Base-by-base conservation (phyloP, 2,329 filamentous ascomycete genomes). In the Amylocarpus encephaloides region DNA sequence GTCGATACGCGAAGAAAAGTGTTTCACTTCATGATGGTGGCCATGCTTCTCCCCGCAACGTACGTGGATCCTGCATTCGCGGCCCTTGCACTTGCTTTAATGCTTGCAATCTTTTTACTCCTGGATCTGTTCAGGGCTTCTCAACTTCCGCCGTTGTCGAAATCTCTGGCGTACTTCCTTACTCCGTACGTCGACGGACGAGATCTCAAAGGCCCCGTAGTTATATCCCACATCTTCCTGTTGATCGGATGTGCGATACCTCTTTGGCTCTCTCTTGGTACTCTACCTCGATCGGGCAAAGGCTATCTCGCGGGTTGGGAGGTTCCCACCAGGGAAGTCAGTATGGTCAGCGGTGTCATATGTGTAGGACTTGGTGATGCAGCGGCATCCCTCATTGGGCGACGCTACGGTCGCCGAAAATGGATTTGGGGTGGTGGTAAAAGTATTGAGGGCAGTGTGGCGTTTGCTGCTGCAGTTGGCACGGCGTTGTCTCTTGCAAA, bases 351-450 rank as follows among this genome's bases (percentile, higher is more conserved):
- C 4, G 93, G 93, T 15, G 86, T 98, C 2, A 78, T 97, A 26
- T 97, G 93, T 66, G 93, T 98, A 2, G 93, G 93, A 1, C 83
- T 98, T 68, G 93, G 93, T 35, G 93, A 98, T 64, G 91, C 93
- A 0, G 93, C 92, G 0, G 93, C 93, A 1, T 94, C 87, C 12
- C 76, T 98, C 1, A 85, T 97, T 46, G 93, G 93, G 1, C 78
- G 93, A 32, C 82, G 92, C 15, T 95, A 84, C 66, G 93, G 93
- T 3, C 82, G 83, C 26, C 78, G 80, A 32, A 97, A 96, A 72
- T 98, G 93, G 93, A 78, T 91, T 19, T 98, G 93, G 93, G 88
- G 89, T 12, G 93, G 93, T 3, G 92, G 91, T 12, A 98, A 98
- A 75, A 95, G 89, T 56, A 75, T 98, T 1, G 92, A 98, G 68